Evolutionary conservation across 2,329 filamentous ascomycete species (phyloP).

Genomic region (Helotiales sp.): DNA sequence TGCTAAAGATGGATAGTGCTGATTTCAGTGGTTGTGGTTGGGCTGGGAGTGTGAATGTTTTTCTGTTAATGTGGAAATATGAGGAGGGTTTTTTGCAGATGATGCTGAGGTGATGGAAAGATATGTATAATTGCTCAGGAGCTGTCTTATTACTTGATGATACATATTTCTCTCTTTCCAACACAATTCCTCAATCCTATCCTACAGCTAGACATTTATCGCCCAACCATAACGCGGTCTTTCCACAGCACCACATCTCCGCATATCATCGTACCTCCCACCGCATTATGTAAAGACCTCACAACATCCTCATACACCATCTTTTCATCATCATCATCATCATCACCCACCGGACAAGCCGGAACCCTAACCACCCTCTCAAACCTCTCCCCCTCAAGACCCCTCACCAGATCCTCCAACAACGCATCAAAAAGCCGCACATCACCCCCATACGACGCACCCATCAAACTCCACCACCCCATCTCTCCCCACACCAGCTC

Average conservation of each 20-base stretch:
- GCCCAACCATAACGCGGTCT: background rate
- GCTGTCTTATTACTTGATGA: background rate
- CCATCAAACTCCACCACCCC: constrained; percentile 1
- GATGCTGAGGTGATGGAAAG: too few species aligned
- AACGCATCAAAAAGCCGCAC: constrained; percentile 10
- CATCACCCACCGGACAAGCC: background rate
- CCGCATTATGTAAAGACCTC: constrained; percentile 22
- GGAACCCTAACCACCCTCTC: constrained; percentile 24
- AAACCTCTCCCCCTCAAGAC: constrained; percentile 17
- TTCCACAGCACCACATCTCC: constrained; percentile 24
- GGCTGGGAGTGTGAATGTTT: too few species aligned
- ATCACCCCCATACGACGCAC: background rate
- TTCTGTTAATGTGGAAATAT: too few species aligned
- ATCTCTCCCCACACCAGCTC: constrained; percentile 18
- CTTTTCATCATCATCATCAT: background rate
- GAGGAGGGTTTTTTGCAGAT: too few species aligned
- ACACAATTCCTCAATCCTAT: background rate
- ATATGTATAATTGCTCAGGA: too few species aligned
- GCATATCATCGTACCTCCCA: constrained; percentile 25
- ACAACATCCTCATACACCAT: constrained; percentile 2
- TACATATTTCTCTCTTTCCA: background rate
- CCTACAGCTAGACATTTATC: background rate
- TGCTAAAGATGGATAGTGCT: too few species aligned
- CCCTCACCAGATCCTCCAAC: constrained; percentile 13
- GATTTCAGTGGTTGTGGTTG: too few species aligned